Conservation (phyloP, 768 basidiomycete species). For the Cubamyces lactineus region DNA sequence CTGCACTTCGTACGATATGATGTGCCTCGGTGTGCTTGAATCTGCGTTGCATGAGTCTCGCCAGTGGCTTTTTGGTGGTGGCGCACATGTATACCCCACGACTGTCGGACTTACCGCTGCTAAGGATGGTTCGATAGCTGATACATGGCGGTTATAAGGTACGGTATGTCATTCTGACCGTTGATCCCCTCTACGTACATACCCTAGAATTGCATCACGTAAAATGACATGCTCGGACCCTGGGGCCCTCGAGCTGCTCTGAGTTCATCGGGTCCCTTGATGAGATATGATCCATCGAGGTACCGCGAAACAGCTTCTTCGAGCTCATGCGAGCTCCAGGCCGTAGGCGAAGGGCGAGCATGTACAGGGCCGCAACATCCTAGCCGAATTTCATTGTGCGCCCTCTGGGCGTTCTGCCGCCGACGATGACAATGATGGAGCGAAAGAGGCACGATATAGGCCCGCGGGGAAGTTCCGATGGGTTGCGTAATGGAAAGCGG, state of each 20-base stretch:
- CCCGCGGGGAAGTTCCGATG: background rate
- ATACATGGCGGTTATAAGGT: background rate
- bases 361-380: background rate
- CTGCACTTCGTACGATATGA: slow-evolving; percentile 52
- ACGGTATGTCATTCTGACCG: background rate
- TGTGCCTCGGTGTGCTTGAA: too few species aligned
- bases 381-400: background rate
- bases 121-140: background rate
- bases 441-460: too few species aligned
- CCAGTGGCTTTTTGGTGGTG: too few species aligned
- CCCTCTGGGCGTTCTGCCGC: background rate
- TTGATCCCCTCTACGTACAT: background rate
- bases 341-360: too few species aligned
- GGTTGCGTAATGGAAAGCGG: background rate
- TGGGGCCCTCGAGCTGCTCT: background rate
- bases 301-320: slow-evolving; percentile 4
- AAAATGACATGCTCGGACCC: background rate
- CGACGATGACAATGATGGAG: too few species aligned
- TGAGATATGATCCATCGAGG: background rate
- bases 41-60: too few species aligned
- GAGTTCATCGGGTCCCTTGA: background rate
- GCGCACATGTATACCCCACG: background rate
- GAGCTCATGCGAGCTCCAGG: background rate
- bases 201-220: background rate
- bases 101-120: background rate